Evolutionary conservation across 164 flowering plant genomes (phyloP), one percentile per base, ranked within the genome.

Genomic region (Tetracentron sinense): DNA sequence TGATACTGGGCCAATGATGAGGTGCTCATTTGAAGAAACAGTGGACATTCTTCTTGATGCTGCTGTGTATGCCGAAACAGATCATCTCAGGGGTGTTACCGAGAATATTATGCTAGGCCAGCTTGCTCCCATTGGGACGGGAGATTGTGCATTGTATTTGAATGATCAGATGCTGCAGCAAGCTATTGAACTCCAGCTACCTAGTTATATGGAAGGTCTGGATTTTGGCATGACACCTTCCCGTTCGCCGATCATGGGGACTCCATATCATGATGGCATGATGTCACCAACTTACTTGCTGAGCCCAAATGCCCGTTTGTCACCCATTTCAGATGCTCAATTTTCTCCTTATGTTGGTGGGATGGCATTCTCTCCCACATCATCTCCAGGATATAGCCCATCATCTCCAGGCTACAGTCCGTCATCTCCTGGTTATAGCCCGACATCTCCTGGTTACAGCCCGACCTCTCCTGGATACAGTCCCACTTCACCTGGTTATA

Each of bases 1-100:
- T 72, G 96, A 92, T 63, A 95, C 96, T 7, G 99, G 99, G 16
- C 99, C 99, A 11, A 74, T 95, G 96, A 95, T 92, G 99, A 89
- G 97, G 63, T 94, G 99, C 77, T 95, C 97, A 31, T 95, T 95
- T 73, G 99, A 95, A 66, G 98, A 94, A 73, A 95, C 99, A 21
- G 99, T 94, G 21, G 99, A 95, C 72, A 94, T 94, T 74, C 93
- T 94, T 54, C 85, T 94, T 38, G 98, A 94, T 81, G 98, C 98
- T 63, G 98, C 98, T 58, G 91, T 88, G 2, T 91, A 77, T 82
- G 98, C 98, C 21, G 98, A 94, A 70, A 73, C 87, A 23, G 98
- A 94, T 77, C 46, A 76, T 61, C 80, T 94, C 63, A 80, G 89
- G 66, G 98, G 98, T 61, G 97, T 94, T 14, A 91, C 97, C 23